Base-by-base conservation (phyloP, 2,329 filamentous ascomycete genomes). In the Penicillium sp. region DNA sequence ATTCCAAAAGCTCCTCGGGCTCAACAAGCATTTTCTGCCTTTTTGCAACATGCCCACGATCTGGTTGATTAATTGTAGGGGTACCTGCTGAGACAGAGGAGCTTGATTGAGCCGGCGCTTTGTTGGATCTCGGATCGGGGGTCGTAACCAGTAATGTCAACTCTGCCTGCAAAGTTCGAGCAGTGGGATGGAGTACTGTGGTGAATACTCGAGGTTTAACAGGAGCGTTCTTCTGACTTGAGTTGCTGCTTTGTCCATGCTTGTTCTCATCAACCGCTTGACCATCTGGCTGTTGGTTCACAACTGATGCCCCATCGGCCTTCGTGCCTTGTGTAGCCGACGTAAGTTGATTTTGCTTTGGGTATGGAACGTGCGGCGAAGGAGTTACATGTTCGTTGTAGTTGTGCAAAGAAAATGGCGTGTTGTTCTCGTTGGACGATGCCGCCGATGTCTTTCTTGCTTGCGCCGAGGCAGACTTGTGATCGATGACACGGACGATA, bases 401-500 rank as follows among this genome's bases (percentile, higher is more conserved):
- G 70, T 96, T 96, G 72, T 99, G 92, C 41, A 99, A 87, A 0
- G 92, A 97, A 59, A 90, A 93, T 10, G 87, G 85, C 3, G 81
- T 76, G 36, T 82, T 82, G 50, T 86, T 87, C 61, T 80, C 85
- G 34, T 83, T 82, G 18, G 81, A 78, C 1, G 84, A 78, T 26
- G 77, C 77, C 47, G 76, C 79, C 46, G 78, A 81, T 53, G 77
- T 76, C 63, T 78, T 79, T 61, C 83, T 84, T 9, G 77, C 70
- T 61, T 90, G 85, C 62, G 81, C 77, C 58, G 81, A 80, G 39
- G 78, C 78, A 0, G 87, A 85, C 66, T 89, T 90, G 76, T 96
- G 90, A 70, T 97, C 90, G 66, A 96, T 84, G n/a, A 97, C 79
- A 71, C 96, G 88, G 34, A 99, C 91, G 62, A 99, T 97, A 53